Percentiles rank a stretch among this genome's conserved stretches.
These are phyloP conservation scores for Penicillium argentinense DNA, from an alignment of 495 filamentous ascomycete species.

Conservation along the genomic window DNA sequence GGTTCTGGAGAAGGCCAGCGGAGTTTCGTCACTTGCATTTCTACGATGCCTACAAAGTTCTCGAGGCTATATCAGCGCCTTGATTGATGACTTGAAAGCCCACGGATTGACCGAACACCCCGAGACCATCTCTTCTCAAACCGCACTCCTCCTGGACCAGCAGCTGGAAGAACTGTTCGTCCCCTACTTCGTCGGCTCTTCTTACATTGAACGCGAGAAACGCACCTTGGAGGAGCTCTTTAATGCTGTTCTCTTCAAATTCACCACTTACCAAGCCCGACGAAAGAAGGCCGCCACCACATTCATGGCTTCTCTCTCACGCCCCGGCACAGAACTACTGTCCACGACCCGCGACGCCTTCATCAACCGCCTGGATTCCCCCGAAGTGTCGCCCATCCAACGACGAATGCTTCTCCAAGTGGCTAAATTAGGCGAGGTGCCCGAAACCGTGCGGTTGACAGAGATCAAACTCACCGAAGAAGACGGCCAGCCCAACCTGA, in stretches of 20 bases:
- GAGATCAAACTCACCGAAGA: slow-evolving; percentile 89
- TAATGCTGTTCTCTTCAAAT: slow-evolving; percentile 91
- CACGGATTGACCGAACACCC: slow-evolving; percentile 96
- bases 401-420: slow-evolving; percentile 83
- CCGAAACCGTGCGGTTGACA: slow-evolving; percentile 49
- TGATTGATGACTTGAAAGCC: slow-evolving; percentile 90
- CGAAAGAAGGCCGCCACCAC: slow-evolving; percentile 82
- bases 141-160: slow-evolving; percentile 82
- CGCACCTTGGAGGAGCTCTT: slow-evolving; percentile 88
- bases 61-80: slow-evolving; percentile 74
- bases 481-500: slow-evolving; percentile 78
- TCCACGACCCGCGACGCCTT: slow-evolving; percentile 77
- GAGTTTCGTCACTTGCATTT: slow-evolving; percentile 88
- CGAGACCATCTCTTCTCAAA: slow-evolving; percentile 84
- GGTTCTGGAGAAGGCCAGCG: slow-evolving; percentile 91
- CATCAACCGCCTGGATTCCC: slow-evolving; percentile 78
- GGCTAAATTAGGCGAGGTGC: slow-evolving; percentile 62
- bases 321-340: slow-evolving; percentile 79
- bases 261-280: slow-evolving; percentile 85
- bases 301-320: slow-evolving; percentile 86
- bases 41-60: slow-evolving; percentile 88
- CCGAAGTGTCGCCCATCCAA: slow-evolving; percentile 79
- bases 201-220: slow-evolving; percentile 93
- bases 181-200: slow-evolving; percentile 89
- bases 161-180: slow-evolving; percentile 96